Evolutionary conservation across 139 green algal genomes (phyloP).

Genomic region (Chlorella sp.): DNA sequence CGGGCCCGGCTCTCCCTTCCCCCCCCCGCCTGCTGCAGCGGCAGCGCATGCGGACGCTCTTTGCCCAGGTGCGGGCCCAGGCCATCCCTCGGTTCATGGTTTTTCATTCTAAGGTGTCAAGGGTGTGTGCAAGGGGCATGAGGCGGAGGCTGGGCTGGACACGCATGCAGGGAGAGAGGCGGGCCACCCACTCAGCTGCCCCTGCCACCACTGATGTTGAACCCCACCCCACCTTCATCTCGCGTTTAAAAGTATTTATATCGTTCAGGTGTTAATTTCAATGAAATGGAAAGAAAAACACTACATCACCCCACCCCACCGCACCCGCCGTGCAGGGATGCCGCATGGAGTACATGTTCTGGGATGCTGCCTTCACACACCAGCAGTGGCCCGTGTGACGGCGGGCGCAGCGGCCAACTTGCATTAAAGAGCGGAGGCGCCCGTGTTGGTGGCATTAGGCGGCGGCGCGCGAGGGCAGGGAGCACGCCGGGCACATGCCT

Average conservation of each 20-base stretch:
- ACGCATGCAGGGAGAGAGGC: background rate
- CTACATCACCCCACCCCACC: too few species aligned
- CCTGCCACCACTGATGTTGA: too few species aligned
- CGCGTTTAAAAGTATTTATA: background rate
- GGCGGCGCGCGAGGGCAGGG: too few species aligned
- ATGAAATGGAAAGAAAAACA: too few species aligned
- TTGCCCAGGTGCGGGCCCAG: background rate
- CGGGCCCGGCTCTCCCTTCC: background rate
- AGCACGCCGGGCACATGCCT: too few species aligned
- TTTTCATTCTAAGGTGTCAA: too few species aligned
- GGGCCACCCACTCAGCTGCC: too few species aligned
- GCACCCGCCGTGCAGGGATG: background rate
- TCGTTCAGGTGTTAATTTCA: background rate
- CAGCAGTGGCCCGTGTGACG: conserved; percentile 34
- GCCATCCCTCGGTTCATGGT: too few species aligned
- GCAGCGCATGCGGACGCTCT: conserved; percentile 10
- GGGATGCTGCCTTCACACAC: conserved; percentile 19
- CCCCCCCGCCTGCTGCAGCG: background rate
- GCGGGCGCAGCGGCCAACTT: too few species aligned
- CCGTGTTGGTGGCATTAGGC: too few species aligned
- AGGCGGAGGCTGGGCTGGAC: background rate
- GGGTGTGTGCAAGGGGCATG: background rate
- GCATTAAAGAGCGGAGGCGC: too few species aligned
- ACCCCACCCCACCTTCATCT: background rate
- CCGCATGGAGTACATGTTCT: conserved; percentile 45